phyloP scores from a whole-genome alignment of 2,329 filamentous ascomycete genomes.

The Penicillium sp. region DNA sequence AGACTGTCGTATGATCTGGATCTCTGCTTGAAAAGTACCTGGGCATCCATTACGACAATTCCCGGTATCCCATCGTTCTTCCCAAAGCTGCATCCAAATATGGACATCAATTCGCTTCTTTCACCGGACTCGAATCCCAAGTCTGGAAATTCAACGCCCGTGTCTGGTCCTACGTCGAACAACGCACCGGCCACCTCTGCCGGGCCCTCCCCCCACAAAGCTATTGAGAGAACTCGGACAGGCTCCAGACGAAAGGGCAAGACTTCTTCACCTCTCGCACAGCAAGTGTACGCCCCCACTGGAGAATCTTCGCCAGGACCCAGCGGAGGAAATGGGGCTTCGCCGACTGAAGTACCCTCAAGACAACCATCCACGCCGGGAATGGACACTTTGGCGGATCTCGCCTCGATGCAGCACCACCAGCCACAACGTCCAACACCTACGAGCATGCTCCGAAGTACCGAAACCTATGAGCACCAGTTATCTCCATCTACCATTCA shows the following conservation, averaged over 20 bases:
- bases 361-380: conserved; percentile 39
- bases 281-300: conserved; percentile 35
- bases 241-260: conserved; percentile 28
- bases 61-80: conserved; percentile 4
- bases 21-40: conserved; percentile 17
- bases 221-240: conserved; percentile 30
- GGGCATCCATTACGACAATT: conserved; percentile 12
- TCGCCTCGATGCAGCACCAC: conserved; percentile 42
- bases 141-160: conserved; percentile 28
- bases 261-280: conserved; percentile 37
- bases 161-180: conserved; percentile 22
- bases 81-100: conserved; percentile 18
- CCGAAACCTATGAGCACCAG: conserved; percentile 38
- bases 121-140: conserved; percentile 38
- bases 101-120: conserved; percentile 43
- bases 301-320: conserved; percentile 32
- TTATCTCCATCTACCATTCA: conserved; percentile 37
- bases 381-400: conserved; percentile 44
- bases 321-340: conserved; percentile 28
- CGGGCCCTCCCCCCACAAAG: conserved; percentile 30
- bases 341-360: conserved; percentile 28
- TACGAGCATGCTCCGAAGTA: conserved; percentile 29
- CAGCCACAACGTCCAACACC: conserved; percentile 36
- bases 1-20: conserved; percentile 24
- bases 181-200: conserved; percentile 20